Conservation (phyloP, 495 filamentous ascomycete genomes). For the Tuber magnatum region DNA sequence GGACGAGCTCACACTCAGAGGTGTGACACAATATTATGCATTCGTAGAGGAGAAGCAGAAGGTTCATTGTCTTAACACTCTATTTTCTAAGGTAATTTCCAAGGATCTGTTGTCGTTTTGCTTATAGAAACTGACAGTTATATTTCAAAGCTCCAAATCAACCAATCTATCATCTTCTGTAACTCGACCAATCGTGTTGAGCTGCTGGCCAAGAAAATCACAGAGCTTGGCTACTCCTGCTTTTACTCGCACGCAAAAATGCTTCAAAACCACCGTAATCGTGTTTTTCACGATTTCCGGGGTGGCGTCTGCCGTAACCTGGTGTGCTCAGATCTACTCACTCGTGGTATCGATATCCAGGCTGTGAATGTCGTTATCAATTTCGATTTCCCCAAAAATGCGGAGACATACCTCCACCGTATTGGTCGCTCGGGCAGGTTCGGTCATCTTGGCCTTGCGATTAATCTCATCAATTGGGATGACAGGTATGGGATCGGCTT, state of each 20-base stretch:
- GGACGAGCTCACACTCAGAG: constrained; percentile 96
- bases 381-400: constrained; percentile 99
- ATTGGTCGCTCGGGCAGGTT: constrained; percentile 97
- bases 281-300: constrained; percentile 98
- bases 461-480: constrained; percentile 99
- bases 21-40: constrained; percentile 98
- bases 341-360: constrained; percentile 98
- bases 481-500: constrained; percentile 51
- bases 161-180: constrained; percentile 99
- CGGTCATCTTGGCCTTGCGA: constrained; percentile 92
- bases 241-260: constrained; percentile 99
- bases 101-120: neutral
- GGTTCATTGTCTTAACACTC: constrained; percentile 96
- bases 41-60: constrained; percentile 99
- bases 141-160: constrained; percentile 70
- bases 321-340: constrained; percentile 95
- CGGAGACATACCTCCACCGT: constrained; percentile 96
- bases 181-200: constrained; percentile 98
- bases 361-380: constrained; percentile 99
- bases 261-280: constrained; percentile 94
- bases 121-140: constrained; percentile 8
- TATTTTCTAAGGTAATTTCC: constrained; percentile 70
- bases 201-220: constrained; percentile 97
- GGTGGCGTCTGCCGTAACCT: constrained; percentile 96
- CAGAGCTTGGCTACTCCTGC: constrained; percentile 96